Percentiles rank a stretch among this genome's conserved stretches.
Conservation (phyloP, 228 moss, liverwort and hornwort genomes). For the Sphagnum fallax region DNA sequence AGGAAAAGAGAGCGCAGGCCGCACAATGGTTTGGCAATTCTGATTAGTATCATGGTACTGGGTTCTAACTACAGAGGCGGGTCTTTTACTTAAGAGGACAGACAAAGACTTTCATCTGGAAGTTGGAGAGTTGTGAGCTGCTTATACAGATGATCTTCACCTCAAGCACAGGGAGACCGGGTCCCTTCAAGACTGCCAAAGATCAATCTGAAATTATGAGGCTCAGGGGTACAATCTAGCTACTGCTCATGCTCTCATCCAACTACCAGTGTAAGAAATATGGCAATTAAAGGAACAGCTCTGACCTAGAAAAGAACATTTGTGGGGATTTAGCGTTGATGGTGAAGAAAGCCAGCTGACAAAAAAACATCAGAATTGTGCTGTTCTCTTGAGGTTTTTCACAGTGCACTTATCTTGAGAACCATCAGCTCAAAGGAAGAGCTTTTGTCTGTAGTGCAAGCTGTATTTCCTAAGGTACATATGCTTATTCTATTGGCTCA, state of each 20-base stretch:
- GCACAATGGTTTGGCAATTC: neutral
- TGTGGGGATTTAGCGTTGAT: too few relatives aligned
- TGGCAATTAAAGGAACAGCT: too few relatives aligned
- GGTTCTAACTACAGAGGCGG: conserved; percentile 43
- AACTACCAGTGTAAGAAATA: too few relatives aligned
- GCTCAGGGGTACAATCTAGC: conserved; percentile 40
- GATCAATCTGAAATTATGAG: conserved; percentile 70
- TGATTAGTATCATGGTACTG: conserved; percentile 1
- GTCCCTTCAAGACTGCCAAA: conserved; percentile 63
- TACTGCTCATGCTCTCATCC: neutral
- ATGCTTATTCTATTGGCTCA: neutral
- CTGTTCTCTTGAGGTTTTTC: neutral
- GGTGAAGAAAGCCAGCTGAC: too few relatives aligned
- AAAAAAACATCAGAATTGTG: neutral
- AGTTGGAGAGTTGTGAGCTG: conserved; percentile 44
- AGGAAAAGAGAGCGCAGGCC: neutral
- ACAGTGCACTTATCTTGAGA: too few relatives aligned
- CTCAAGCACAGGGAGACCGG: conserved; percentile 72
- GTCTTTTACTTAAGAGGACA: conserved; percentile 44
- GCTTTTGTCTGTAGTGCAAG: too few relatives aligned
- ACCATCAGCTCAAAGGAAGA: too few relatives aligned
- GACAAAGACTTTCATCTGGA: conserved; percentile 70
- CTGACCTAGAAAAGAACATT: too few relatives aligned
- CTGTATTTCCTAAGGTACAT: neutral
- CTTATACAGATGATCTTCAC: conserved; percentile 60